Evolutionary conservation across 148 eudicot species (phyloP), one percentile per base, ranked within the genome.

Genomic region (Fagopyrum esculentum): DNA sequence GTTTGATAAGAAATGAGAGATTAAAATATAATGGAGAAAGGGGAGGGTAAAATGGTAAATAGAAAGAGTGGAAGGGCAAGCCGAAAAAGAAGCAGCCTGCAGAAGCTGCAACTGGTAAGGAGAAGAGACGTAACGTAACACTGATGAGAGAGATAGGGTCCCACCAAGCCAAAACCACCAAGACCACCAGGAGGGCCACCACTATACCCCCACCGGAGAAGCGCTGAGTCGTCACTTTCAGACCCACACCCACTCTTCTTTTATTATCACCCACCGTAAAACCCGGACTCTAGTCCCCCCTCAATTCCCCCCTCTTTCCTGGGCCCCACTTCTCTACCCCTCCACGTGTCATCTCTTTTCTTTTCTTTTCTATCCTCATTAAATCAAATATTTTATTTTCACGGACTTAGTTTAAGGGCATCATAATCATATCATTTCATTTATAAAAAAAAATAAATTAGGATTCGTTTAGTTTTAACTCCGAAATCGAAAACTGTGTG

Each of bases 251-350:
- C 44, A 35, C 40, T 35, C 40, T 35, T 35, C 45, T 51, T 49
- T n/a, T 47, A 3, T 63, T 63, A 30, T 72, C 77, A 83, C 78
- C 72, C 75, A 80, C 90, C 90, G 90, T 47, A 82, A 87, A 87
- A 81, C 85, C 76, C 86, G 90, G 88, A 87, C 85, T 85, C 76
- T 78, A 85, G 88, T 83, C 86, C 85, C 84, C 79, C 71, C 56
- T 35, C 40, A 19, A 61, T 50, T 60, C 45, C 46, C 40, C 73
- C 59, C 15, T 75, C 4, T 74, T 44, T 73, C 10, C 30, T 46
- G 77, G 75, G 26, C 17, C 35, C 75, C 76, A 50, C 76, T 50
- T 54, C 74, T 69, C 40, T 56, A 22, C 59, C n/a, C 74, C 29
- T 44, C 60, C 44, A 6, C 61, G 49, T 47, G 74, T 44, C 69